Conservation (phyloP, 2,329 filamentous ascomycete species). For the Hymenoscyphus infarciens region DNA sequence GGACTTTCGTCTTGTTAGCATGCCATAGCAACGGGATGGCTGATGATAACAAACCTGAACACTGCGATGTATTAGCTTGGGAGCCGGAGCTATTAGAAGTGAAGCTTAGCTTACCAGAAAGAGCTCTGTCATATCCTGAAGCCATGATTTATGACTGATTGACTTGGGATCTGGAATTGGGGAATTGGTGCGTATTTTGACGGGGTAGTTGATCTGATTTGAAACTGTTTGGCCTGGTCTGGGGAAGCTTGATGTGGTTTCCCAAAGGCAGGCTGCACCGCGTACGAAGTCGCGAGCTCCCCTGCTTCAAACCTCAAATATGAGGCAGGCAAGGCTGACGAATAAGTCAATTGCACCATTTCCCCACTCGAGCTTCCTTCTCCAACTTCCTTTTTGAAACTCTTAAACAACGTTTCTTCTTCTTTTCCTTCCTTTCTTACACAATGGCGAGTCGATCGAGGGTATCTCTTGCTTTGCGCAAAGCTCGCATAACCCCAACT, state of each 20-base stretch:
- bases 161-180: conserved; percentile 4
- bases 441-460: conserved; percentile 32
- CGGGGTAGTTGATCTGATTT: conserved; percentile 14
- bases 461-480: conserved; percentile 27
- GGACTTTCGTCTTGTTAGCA: conserved; percentile 64
- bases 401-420: not conserved
- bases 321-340: conserved; percentile 19
- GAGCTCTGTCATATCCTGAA: conserved; percentile 97
- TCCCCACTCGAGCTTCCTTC: not conserved
- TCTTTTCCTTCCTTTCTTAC: not conserved
- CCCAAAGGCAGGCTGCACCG: conserved; percentile 28
- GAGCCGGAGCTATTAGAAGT: conserved; percentile 42
- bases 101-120: conserved; percentile 72
- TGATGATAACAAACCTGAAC: conserved; percentile 63
- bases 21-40: conserved; percentile 7
- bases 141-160: conserved; percentile 56
- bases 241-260: conserved; percentile 22
- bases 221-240: conserved; percentile 17
- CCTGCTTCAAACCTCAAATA: conserved; percentile 14
- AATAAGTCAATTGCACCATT: not conserved
- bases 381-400: not conserved
- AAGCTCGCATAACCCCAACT: conserved; percentile 24
- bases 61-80: conserved; percentile 51
- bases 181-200: conserved; percentile 12
- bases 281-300: conserved; percentile 29